Percentiles rank a stretch among this genome's conserved stretches.
These are phyloP conservation scores for Mycena latifolia DNA, from an alignment of 768 basidiomycete genomes.

Conservation along the genomic window DNA sequence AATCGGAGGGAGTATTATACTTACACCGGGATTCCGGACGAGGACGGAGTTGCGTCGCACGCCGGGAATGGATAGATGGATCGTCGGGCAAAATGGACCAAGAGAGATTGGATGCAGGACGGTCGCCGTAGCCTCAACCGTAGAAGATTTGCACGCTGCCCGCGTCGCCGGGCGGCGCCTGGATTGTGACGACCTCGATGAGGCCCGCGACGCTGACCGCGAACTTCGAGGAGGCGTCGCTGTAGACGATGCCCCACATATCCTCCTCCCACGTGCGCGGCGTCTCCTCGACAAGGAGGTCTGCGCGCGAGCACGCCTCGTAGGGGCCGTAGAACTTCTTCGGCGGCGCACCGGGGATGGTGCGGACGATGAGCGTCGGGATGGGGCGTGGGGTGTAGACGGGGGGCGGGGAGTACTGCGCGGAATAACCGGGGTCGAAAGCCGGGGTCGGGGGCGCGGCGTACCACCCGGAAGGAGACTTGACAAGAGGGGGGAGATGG, in stretches of 20 bases:
- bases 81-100: too few species aligned
- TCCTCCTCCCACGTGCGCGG: slow-evolving; percentile 13
- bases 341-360: background rate
- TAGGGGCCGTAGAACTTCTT: slow-evolving; percentile 8
- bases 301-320: slow-evolving; percentile 18
- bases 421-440: background rate
- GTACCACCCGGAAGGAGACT: too few species aligned
- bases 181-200: background rate
- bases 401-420: background rate
- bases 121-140: too few species aligned
- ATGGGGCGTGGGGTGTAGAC: background rate
- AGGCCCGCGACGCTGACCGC: background rate
- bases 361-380: slow-evolving; percentile 16
- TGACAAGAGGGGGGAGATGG: too few species aligned
- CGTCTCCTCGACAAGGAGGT: slow-evolving; percentile 3
- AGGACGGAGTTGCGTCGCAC: too few species aligned
- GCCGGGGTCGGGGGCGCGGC: too few species aligned
- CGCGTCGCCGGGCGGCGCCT: background rate
- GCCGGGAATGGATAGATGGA: too few species aligned
- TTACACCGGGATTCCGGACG: too few species aligned
- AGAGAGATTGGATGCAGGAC: too few species aligned
- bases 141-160: slow-evolving; percentile 5
- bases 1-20: too few species aligned
- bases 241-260: slow-evolving; percentile 12
- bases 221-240: background rate